Evolutionary conservation across 768 basidiomycete genomes (phyloP).

Genomic region (Panaeolus cyanescens): DNA sequence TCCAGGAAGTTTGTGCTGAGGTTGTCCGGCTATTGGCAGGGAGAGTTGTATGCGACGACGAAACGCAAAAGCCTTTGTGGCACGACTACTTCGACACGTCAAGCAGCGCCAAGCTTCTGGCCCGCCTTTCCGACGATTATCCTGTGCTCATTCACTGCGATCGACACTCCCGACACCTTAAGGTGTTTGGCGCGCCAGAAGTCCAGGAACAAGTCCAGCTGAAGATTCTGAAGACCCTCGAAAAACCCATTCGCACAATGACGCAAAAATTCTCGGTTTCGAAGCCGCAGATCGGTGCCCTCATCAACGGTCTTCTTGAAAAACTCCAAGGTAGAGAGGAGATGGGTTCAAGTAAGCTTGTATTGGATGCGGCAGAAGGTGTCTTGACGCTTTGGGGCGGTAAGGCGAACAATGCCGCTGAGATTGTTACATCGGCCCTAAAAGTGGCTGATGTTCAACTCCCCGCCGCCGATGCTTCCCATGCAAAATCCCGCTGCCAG

Average conservation of each 20-base stretch:
- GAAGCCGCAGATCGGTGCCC: constrained; percentile 26
- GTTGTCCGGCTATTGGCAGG: constrained; percentile 43
- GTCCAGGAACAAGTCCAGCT: constrained; percentile 32
- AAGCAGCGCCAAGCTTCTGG: constrained; percentile 39
- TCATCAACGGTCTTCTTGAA: constrained; percentile 41
- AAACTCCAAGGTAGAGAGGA: constrained; percentile 31
- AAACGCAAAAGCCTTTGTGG: constrained; percentile 40
- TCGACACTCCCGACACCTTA: constrained; percentile 34
- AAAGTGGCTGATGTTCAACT: background rate
- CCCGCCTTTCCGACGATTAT: constrained; percentile 29
- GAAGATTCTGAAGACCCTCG: constrained; percentile 35
- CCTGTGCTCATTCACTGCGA: constrained; percentile 40
- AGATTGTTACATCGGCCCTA: background rate
- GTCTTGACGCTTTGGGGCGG: background rate
- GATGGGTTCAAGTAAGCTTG: constrained; percentile 42
- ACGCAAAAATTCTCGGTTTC: constrained; percentile 24
- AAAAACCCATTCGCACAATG: constrained; percentile 22
- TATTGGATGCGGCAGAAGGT: constrained; percentile 32
- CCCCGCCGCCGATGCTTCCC: constrained; percentile 9
- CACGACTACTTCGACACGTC: constrained; percentile 47
- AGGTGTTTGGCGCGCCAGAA: constrained; percentile 37
- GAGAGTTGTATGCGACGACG: constrained; percentile 29
- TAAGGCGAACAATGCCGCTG: background rate
- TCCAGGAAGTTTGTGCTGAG: constrained; percentile 36
- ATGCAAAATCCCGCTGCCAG: constrained; percentile 28